Evolutionary conservation across 257 asterid species (phyloP), one percentile per base, ranked within the genome.

Genomic region (Solanum pennellii): DNA sequence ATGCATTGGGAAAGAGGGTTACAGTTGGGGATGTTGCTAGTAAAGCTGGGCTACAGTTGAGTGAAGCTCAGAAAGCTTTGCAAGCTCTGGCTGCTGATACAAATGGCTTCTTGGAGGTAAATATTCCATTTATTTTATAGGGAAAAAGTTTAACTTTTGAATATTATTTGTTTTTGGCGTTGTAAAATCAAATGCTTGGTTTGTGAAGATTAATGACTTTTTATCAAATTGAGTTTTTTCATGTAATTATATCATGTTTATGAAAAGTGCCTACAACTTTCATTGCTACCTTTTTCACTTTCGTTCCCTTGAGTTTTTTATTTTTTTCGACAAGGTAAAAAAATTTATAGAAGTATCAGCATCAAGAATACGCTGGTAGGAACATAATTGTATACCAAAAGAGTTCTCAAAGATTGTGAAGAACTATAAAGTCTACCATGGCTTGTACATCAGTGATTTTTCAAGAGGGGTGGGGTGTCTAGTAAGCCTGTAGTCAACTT

Each of bases 41-140:
- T 90, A 95, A 91, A 83, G 97, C 99, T 80, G 99, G 99, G 13
- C 95, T 97, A 65, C 91, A 95, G 89, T 87, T 97, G 92, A 89
- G 91, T 90, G 94, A 94, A 90, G 96, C 99, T 83, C 99, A 97
- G 88, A 95, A 90, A 90, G 97, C 99, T 89, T 95, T 97, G 72
- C 99, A 97, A 88, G 99, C 99, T 74, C 96, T 97, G 31, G 99
- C 99, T 69, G 94, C 99, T 20, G 99, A 97, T 86, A 90, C 98
- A 83, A 90, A 88, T 89, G 99, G 99, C 88, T 97, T 94, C 92
- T 92, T 97, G 87, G 99, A 97, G 98, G 99, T 95, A 15, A 73
- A 23, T 23, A 87, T 88, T 52, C 35, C 15, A 12, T 16, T 71
- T 71, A 71, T 33, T 71, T 71, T 33, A 33, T 71, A 7, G 77